A percentile compares a stretch with the other conserved stretches of the same genome.
Evolutionary conservation across 495 filamentous ascomycete genomes (phyloP).

Genomic region (Neurospora sp.): DNA sequence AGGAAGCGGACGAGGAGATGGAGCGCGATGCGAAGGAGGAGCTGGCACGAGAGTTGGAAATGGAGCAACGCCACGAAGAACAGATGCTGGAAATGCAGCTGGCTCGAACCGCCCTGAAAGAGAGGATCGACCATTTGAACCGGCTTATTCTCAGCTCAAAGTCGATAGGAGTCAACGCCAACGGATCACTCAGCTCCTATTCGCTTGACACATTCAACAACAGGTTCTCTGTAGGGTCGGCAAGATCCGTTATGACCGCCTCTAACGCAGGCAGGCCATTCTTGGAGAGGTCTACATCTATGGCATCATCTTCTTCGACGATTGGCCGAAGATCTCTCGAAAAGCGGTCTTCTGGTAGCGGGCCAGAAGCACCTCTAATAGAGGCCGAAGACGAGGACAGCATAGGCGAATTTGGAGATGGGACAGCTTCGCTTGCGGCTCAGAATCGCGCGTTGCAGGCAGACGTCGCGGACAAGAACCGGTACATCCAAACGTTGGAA

Average conservation of each 20-base stretch:
- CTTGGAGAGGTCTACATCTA: slow-evolving; percentile 53
- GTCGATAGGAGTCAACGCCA: slow-evolving; percentile 81
- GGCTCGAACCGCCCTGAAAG: slow-evolving; percentile 87
- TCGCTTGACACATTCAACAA: slow-evolving; percentile 11
- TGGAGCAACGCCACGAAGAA: slow-evolving; percentile 80
- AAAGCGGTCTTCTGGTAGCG: slow-evolving; percentile 34
- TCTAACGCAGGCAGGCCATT: slow-evolving; percentile 52
- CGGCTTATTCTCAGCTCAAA: slow-evolving; percentile 91
- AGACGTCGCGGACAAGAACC: slow-evolving; percentile 90
- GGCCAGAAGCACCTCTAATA: slow-evolving; percentile 20
- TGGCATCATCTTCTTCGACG: slow-evolving; percentile 51
- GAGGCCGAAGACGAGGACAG: slow-evolving; percentile 62
- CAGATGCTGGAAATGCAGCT: slow-evolving; percentile 98
- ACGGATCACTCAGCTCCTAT: slow-evolving; percentile 56
- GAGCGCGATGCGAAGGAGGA: slow-evolving; percentile 50
- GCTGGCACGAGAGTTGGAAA: slow-evolving; percentile 67
- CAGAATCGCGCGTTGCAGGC: slow-evolving; percentile 84
- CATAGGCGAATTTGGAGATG: slow-evolving; percentile 72
- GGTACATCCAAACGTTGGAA: slow-evolving; percentile 90
- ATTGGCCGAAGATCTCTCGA: slow-evolving; percentile 37
- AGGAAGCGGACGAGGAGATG: slow-evolving; percentile 56
- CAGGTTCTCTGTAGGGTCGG: slow-evolving; percentile 34
- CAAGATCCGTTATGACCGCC: slow-evolving; percentile 63
- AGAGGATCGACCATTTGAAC: slow-evolving; percentile 95
- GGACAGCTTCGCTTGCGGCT: slow-evolving; percentile 65